Conservation (phyloP, 2,329 filamentous ascomycete species). For the Aspergillus novoparasiticus region DNA sequence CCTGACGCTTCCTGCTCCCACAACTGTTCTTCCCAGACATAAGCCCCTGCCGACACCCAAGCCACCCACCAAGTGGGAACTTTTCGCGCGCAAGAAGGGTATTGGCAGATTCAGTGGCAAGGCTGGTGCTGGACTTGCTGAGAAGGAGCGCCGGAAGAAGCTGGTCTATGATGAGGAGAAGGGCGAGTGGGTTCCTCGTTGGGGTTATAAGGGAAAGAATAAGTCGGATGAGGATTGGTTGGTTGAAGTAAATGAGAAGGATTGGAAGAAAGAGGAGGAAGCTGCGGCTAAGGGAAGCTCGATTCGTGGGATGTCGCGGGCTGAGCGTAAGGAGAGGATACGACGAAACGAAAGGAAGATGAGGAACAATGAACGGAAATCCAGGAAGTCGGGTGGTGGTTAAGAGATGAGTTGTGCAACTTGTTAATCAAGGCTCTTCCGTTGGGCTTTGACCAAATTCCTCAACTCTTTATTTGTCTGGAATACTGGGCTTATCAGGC, state of each 20-base stretch:
- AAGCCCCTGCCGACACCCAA: constrained; percentile 85
- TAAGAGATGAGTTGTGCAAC: constrained; percentile 14
- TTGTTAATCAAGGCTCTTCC: constrained; percentile 13
- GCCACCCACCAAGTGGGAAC: constrained; percentile 89
- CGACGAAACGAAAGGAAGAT: constrained; percentile 64
- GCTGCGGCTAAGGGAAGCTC: constrained; percentile 60
- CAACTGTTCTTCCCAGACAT: constrained; percentile 79
- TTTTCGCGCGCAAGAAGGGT: constrained; percentile 95
- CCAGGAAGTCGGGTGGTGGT: constrained; percentile 34
- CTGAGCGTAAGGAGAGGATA: constrained; percentile 70
- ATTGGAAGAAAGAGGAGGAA: constrained; percentile 68
- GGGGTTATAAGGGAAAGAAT: constrained; percentile 91
- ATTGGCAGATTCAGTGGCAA: constrained; percentile 80
- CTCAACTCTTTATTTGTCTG: constrained; percentile 18
- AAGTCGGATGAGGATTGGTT: constrained; percentile 83
- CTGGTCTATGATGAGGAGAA: constrained; percentile 80
- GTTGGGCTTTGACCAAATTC: constrained; percentile 10
- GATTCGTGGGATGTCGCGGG: constrained; percentile 65
- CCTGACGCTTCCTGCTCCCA: constrained; percentile 71
- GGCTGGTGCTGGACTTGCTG: constrained; percentile 59
- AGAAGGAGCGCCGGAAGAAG: constrained; percentile 66
- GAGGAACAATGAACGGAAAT: constrained; percentile 65
- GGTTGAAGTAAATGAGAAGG: constrained; percentile 83
- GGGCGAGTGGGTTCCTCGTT: constrained; percentile 89
- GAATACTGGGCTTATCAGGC: constrained; percentile 25